Evolutionary conservation across 305 asterid species (phyloP).

Genomic region (Fraxinus albicans): DNA sequence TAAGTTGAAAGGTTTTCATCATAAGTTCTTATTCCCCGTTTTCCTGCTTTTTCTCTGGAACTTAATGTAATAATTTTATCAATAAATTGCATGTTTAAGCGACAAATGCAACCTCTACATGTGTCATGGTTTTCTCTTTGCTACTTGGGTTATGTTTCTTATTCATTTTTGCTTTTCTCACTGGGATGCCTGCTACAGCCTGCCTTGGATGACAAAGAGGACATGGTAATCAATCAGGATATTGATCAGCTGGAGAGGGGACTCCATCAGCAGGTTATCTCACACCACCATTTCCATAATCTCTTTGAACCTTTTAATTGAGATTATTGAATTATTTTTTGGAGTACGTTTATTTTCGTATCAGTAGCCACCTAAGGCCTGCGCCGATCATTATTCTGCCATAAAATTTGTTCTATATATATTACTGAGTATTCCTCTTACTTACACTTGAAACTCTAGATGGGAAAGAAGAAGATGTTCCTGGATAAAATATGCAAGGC

Average conservation of each 20-base stretch:
- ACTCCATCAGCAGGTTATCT: slow-evolving; percentile 66
- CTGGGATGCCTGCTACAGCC: slow-evolving; percentile 52
- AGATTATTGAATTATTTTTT: not conserved
- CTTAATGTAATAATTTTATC: slow-evolving; percentile 14
- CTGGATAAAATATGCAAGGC: slow-evolving; percentile 55
- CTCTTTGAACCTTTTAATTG: not conserved
- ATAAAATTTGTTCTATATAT: not conserved
- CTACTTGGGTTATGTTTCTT: not conserved
- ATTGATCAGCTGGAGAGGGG: slow-evolving; percentile 59
- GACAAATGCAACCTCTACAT: slow-evolving; percentile 1
- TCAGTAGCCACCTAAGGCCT: not conserved
- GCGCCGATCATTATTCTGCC: not conserved
- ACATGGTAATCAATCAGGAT: slow-evolving; percentile 57
- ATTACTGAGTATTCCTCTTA: slow-evolving; percentile 15
- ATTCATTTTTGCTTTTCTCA: slow-evolving; percentile 12
- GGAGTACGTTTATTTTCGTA: not conserved
- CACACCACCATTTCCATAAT: not conserved
- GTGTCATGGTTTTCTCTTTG: not conserved
- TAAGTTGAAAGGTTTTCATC: slow-evolving; percentile 6
- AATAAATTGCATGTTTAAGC: slow-evolving; percentile 8
- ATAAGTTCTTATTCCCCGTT: not conserved
- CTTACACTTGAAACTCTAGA: slow-evolving; percentile 41
- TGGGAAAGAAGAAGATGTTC: slow-evolving; percentile 53
- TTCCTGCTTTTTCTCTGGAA: slow-evolving; percentile 8
- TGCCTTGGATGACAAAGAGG: slow-evolving; percentile 82